Base-by-base conservation (phyloP, 2,329 filamentous ascomycete species). In the Arthrobotrys iridis region DNA sequence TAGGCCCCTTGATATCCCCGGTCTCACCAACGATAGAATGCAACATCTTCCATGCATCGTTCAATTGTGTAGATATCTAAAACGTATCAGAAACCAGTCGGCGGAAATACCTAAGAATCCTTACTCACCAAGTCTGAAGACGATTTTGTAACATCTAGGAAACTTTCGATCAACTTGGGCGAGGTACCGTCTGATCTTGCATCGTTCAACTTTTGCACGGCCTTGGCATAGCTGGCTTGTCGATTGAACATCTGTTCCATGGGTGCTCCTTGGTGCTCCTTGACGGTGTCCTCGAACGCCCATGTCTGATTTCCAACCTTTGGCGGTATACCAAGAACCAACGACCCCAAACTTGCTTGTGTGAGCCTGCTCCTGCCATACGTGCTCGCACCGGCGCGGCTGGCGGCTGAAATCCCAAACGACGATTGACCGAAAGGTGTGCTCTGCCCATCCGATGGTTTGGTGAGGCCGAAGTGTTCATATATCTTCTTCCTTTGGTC, bases 401-500 rank as follows among this genome's bases (percentile, higher is more conserved):
- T 71, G 37, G 22, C 78, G 18, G 68, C 76, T 11, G 79, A 79
- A 15, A 74, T 58, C 11, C 79, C 78, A 52, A 80, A 80, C 15
- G 77, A 77, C 11, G 78, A 79, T 26, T 77, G 74, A 1, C 79
- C 78, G 40, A 80, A 79, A 5, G 71, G 71, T 18, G 71, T 45
- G 74, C 62, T 52, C 67, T 77, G 37, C 66, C 68, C 72, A 60
- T 52, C 77, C 30, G 52, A 78, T 52, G 40, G 73, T 33, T 71
- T 82, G 5, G 84, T 85, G 13, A 99, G 90, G 11, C 95, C 95
- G 82, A 99, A 98, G 82, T 99, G 95, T 80, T 97, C 90, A 83
- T 97, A 98, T 77, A 99, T 97, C 78, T 90, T 90, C 82, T 91
- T 92, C 77, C 94, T 90, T 83, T 98, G 94, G 13, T 91, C 90